Evolutionary conservation across 495 filamentous ascomycete species (phyloP).

Genomic region (Xylaria scruposa): DNA sequence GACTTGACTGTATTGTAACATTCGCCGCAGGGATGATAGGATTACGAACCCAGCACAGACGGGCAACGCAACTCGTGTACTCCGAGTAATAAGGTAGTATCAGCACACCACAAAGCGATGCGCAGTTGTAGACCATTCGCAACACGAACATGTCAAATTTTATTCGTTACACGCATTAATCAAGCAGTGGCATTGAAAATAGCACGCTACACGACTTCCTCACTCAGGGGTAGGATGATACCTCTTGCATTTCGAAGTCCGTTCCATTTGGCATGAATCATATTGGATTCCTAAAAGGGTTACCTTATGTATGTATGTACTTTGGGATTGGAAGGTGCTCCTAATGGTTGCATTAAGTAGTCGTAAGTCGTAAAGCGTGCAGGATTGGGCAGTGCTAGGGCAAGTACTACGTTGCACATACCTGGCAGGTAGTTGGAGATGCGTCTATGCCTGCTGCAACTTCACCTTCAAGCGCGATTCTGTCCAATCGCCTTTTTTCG

Average conservation of each 20-base stretch:
- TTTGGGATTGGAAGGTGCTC: background rate
- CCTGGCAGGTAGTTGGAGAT: background rate
- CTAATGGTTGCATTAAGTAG: background rate
- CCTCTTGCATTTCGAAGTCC: background rate
- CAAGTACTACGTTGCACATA: slow-evolving; percentile 12
- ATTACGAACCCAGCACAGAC: background rate
- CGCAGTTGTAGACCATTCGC: background rate
- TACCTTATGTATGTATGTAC: background rate
- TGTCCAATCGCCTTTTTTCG: background rate
- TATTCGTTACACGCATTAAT: background rate
- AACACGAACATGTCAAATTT: background rate
- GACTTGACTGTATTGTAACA: background rate
- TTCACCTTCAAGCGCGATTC: background rate
- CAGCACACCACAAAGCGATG: background rate
- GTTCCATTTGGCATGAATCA: background rate
- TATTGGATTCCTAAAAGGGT: background rate
- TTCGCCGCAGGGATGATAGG: background rate
- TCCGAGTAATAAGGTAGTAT: background rate
- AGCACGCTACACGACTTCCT: background rate
- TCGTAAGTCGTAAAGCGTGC: background rate
- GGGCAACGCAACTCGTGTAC: background rate
- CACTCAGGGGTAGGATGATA: background rate
- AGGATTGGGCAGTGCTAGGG: slow-evolving; percentile 8
- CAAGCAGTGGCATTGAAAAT: no score
- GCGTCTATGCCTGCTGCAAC: background rate